phyloP scores from a whole-genome alignment of 768 basidiomycete genomes.

The Clitopilus passeckerianus region DNA sequence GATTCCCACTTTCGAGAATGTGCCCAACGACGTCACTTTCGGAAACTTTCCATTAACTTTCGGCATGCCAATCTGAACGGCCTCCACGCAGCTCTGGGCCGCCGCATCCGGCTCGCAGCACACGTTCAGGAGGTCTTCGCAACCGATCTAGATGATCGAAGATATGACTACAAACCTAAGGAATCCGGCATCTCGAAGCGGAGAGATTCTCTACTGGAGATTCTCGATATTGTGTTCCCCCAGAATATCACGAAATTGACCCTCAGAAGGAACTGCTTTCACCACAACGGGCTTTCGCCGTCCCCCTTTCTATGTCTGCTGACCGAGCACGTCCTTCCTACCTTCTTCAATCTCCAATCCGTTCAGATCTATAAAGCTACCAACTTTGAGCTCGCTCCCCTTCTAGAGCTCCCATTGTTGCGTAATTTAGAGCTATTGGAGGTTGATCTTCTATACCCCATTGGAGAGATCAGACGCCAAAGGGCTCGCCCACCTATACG shows the following conservation, averaged over 20 bases:
- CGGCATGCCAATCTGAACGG: not conserved
- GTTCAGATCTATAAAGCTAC: not conserved
- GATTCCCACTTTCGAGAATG: not conserved
- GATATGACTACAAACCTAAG: not conserved
- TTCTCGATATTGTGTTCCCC: not conserved
- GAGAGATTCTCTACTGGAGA: not conserved
- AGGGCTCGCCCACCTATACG: not conserved
- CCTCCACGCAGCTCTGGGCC: not conserved
- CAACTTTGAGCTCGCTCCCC: not conserved
- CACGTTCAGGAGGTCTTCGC: not conserved
- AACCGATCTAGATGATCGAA: not conserved
- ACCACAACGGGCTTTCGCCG: not conserved
- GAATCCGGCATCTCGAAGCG: not conserved
- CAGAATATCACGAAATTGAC: not conserved
- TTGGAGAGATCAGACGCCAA: not conserved
- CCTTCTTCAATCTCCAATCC: not conserved
- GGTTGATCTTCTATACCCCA: not conserved
- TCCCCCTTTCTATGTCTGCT: not conserved
- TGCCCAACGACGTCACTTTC: not conserved
- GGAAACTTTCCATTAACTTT: not conserved
- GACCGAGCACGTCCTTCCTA: not conserved
- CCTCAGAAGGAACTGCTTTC: not conserved
- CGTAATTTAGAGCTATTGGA: not conserved
- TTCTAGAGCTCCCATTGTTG: not conserved
- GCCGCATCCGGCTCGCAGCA: not conserved